Evolutionary conservation across 1,284 basidiomycete species (phyloP).

Genomic region (Ustanciosporium gigantosporum): DNA sequence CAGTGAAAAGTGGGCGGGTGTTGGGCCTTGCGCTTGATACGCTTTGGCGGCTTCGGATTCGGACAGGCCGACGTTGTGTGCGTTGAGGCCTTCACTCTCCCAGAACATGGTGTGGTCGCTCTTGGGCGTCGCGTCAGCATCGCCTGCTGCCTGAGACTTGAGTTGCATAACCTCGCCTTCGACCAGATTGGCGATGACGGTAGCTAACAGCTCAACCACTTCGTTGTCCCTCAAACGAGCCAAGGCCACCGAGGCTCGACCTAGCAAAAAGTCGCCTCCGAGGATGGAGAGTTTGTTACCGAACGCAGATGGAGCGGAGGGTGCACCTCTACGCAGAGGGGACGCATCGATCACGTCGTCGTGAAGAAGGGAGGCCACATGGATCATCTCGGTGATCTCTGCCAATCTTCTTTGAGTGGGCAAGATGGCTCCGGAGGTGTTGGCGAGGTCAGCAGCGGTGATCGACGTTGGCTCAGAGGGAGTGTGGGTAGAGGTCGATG

Average conservation of each 20-base stretch:
- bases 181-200: conserved; percentile 90
- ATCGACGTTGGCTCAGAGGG: background rate
- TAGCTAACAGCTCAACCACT: conserved; percentile 89
- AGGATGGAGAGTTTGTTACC: conserved; percentile 96
- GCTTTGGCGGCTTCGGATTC: conserved; percentile 2
- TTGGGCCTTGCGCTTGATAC: conserved; percentile 44
- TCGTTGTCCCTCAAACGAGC: conserved; percentile 83
- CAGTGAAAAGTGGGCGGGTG: conserved; percentile 73
- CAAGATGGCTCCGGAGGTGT: conserved; percentile 62
- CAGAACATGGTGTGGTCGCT: conserved; percentile 23
- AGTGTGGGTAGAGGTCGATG: too few relatives aligned
- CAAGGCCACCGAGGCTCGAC: conserved; percentile 83
- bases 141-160: conserved; percentile 50
- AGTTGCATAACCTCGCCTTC: conserved; percentile 95
- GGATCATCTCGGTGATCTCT: conserved; percentile 98
- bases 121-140: conserved; percentile 5
- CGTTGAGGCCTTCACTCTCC: conserved; percentile 27
- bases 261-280: conserved; percentile 92
- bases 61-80: conserved; percentile 24
- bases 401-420: conserved; percentile 90
- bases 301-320: conserved; percentile 83
- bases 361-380: conserved; percentile 91
- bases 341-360: conserved; percentile 93
- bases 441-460: conserved; percentile 8
- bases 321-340: conserved; percentile 75